Conservation (phyloP, 768 basidiomycete genomes). For the Clitopilus hobsonii region DNA sequence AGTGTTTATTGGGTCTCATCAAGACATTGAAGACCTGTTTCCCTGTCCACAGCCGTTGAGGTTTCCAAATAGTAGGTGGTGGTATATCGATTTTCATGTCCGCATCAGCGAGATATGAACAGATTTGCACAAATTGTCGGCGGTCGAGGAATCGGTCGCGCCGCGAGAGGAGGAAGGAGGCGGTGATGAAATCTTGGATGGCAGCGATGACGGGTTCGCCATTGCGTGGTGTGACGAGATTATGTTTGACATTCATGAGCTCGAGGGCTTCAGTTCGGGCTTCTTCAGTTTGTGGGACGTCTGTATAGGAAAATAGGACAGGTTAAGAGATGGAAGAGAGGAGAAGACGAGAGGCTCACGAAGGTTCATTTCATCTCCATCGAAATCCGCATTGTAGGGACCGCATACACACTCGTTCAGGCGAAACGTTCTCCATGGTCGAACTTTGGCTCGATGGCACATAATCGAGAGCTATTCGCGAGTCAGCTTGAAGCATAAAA, state of each 20-base stretch:
- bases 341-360: conserved; percentile 48
- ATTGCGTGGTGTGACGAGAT: conserved; percentile 95
- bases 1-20: conserved; percentile 88
- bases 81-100: conserved; percentile 92
- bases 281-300: conserved; percentile 98
- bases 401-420: conserved; percentile 99
- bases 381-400: conserved; percentile 99
- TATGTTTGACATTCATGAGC: conserved; percentile 95
- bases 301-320: conserved; percentile 36
- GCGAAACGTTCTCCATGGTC: conserved; percentile 96
- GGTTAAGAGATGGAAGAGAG: not conserved
- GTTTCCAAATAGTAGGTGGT: conserved; percentile 92
- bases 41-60: conserved; percentile 91
- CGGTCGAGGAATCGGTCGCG: conserved; percentile 93
- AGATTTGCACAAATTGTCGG: conserved; percentile 93
- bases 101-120: conserved; percentile 91
- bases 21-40: conserved; percentile 98
- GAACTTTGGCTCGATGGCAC: conserved; percentile 92
- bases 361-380: conserved; percentile 99
- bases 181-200: conserved; percentile 99
- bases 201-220: conserved; percentile 99
- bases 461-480: conserved; percentile 85
- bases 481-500: too few species aligned
- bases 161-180: conserved; percentile 90
- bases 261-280: conserved; percentile 95